Evolutionary conservation across 371 early-diverging fungal species (phyloP), one percentile per base, ranked within the genome.

Genomic region (Mortierella sp.): DNA sequence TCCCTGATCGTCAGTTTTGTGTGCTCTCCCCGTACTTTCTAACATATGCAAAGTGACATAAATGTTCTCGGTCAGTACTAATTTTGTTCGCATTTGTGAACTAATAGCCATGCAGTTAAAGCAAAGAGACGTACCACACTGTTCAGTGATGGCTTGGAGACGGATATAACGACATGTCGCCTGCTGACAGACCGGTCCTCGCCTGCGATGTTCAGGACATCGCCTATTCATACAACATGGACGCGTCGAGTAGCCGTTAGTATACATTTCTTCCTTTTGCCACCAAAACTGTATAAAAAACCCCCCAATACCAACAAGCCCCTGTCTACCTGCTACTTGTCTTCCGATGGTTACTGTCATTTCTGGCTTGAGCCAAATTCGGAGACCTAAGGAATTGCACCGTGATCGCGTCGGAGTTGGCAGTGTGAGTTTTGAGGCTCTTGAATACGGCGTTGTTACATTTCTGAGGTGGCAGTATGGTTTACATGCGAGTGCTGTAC

Each of bases 341-440:
- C 81, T 78, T 63, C 85, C 85, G 7, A 84, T 65, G 0, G 85
- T 84, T 27, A 84, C 24, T 11, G 85, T 78, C 65, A 48, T 63
- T 29, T 78, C 85, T 46, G 85, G 85, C 60, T 79, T 84, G 56
- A 84, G 81, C 85, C 85, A 84, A 5, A 84, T 29, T 14, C 85
- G 78, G 3, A 84, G 51, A 32, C 79, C 85, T 84, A 43, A 48
- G 8, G 24, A 4, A 12, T 14, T 12, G 18, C 21, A 18, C 10
- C 35, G 68, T 21, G 32, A 2, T 18, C 8, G 21, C 38, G 16
- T 65, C 38, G 32, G 11, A 21, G 35, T 38, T 38, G 6, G 7
- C 18, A 6, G 11, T 65, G 8, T 7, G 29, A 63, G 65, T 21
- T 7, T 21, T 11, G 38, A 21, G 38, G 38, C 3, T 18, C 38